Evolutionary conservation across 345 rosid genomes (phyloP).

Genomic region (Eucalyptus albens): DNA sequence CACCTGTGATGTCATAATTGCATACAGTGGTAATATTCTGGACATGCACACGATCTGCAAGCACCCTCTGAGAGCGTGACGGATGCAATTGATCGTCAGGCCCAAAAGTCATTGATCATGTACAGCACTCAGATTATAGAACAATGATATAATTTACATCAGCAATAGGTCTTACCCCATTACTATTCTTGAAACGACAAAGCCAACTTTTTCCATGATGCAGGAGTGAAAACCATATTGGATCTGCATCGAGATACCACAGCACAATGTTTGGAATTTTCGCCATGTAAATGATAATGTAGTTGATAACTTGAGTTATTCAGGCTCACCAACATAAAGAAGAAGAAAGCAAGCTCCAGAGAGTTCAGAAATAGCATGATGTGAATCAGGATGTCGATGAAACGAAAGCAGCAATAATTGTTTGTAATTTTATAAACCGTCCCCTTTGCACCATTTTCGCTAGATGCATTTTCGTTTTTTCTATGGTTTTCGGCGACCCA

Average conservation of each 20-base stretch:
- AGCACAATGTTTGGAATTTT: neutral
- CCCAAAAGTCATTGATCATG: neutral
- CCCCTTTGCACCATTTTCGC: neutral
- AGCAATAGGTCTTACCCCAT: slow-evolving; percentile 39
- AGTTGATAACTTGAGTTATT: neutral
- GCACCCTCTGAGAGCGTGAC: slow-evolving; percentile 10
- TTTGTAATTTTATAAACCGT: slow-evolving; percentile 45
- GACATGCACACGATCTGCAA: slow-evolving; percentile 65
- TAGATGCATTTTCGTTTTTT: slow-evolving; percentile 7
- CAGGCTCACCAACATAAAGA: slow-evolving; percentile 53
- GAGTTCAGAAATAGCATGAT: slow-evolving; percentile 75
- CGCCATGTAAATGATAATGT: neutral
- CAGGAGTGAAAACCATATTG: slow-evolving; percentile 68
- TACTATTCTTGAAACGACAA: slow-evolving; percentile 38
- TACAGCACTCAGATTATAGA: neutral
- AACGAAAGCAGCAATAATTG: slow-evolving; percentile 44
- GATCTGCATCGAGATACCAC: slow-evolving; percentile 17
- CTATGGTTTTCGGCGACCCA: slow-evolving; percentile 54
- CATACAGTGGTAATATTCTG: slow-evolving; percentile 76
- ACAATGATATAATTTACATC: neutral
- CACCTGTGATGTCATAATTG: slow-evolving; percentile 69
- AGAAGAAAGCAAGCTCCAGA: slow-evolving; percentile 63
- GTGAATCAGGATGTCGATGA: slow-evolving; percentile 53
- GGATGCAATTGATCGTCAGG: neutral
- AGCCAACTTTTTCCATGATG: slow-evolving; percentile 55